Percentiles rank a stretch among this genome's conserved stretches.
These are phyloP conservation scores for Graphium sp. DNA, from an alignment of 2,329 filamentous ascomycete genomes.

Conservation along the genomic window DNA sequence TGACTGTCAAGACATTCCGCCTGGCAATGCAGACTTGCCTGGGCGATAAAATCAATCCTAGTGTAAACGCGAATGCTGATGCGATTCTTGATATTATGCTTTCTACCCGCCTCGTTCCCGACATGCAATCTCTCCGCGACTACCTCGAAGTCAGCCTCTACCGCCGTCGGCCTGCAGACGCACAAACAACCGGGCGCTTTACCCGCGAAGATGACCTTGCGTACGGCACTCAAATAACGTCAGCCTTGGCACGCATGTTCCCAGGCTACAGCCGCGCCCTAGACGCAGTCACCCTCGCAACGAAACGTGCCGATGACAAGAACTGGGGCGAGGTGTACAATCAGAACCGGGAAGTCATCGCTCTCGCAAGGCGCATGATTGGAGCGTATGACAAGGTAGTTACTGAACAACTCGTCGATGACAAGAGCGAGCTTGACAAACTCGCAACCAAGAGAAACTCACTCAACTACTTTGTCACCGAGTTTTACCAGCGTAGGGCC, in stretches of 20 bases:
- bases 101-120: conserved; percentile 18
- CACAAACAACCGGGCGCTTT: not conserved
- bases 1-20: conserved; percentile 41
- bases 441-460: conserved; percentile 15
- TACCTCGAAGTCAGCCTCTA: conserved; percentile 42
- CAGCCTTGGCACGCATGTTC: no score
- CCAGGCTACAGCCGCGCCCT: no score
- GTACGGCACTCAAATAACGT: no score
- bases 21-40: conserved; percentile 60
- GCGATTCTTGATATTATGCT: conserved; percentile 47
- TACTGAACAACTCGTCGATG: conserved; percentile 20
- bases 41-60: conserved; percentile 60
- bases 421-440: conserved; percentile 13
- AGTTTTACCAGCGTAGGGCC: not conserved
- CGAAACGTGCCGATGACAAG: conserved; percentile 16
- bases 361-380: conserved; percentile 27
- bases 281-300: conserved; percentile 24
- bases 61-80: conserved; percentile 47
- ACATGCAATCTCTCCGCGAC: conserved; percentile 29
- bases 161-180: no score
- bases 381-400: conserved; percentile 24
- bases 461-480: conserved; percentile 13
- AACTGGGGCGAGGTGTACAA: conserved; percentile 12
- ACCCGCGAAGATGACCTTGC: no score
- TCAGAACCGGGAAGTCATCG: conserved; percentile 21